These are phyloP conservation scores for Mimosa bimucronata DNA, from an alignment of 306 rosid genomes.

Conservation along the genomic window DNA sequence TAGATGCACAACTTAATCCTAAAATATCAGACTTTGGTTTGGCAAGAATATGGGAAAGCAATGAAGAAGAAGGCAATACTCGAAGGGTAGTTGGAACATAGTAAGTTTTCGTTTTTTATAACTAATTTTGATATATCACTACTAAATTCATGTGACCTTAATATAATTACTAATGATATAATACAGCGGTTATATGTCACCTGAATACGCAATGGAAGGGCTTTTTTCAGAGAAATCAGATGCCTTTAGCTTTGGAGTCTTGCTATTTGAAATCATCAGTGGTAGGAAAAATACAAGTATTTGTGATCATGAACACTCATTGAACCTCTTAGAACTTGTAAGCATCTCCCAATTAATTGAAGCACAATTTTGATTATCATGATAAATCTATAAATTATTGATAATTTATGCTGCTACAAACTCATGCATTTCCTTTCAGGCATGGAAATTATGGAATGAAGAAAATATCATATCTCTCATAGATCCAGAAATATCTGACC, in stretches of 20 bases:
- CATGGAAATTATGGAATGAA: constrained; percentile 12
- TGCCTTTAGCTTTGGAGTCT: neutral
- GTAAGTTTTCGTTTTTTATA: neutral
- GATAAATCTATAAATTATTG: neutral
- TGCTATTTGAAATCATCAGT: neutral
- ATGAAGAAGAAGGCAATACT: neutral
- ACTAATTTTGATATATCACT: neutral
- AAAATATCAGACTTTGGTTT: neutral
- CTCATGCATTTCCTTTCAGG: neutral
- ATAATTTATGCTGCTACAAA: neutral
- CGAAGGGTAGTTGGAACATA: constrained; percentile 12
- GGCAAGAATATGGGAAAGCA: neutral
- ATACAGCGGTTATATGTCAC: neutral
- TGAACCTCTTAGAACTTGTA: neutral
- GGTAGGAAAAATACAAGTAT: neutral
- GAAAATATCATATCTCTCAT: neutral
- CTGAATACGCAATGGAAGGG: neutral
- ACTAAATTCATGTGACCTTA: neutral
- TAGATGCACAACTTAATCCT: neutral
- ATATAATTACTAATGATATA: neutral
- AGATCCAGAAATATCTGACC: neutral
- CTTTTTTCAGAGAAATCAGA: constrained; percentile 11
- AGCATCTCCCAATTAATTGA: neutral
- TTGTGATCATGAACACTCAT: neutral
- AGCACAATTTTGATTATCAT: neutral